Conservation (phyloP, 495 filamentous ascomycete species). For the Peziza echinospora region DNA sequence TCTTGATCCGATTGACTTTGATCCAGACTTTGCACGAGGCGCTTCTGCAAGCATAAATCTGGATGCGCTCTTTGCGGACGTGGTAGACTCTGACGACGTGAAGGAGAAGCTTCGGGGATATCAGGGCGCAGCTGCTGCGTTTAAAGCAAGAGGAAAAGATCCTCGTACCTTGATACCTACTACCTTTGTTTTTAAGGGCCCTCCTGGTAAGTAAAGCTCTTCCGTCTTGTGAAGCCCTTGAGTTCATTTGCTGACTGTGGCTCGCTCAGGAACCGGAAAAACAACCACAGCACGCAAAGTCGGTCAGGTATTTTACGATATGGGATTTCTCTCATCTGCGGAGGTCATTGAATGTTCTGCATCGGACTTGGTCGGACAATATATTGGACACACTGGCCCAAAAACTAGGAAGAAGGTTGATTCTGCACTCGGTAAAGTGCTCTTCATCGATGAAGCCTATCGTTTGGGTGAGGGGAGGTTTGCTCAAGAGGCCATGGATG, state of each 20-base stretch:
- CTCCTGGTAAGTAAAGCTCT: constrained; percentile 29
- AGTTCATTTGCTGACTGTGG: constrained; percentile 4
- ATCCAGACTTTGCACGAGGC: constrained; percentile 39
- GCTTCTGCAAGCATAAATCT: constrained; percentile 30
- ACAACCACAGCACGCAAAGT: constrained; percentile 50
- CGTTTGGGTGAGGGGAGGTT: constrained; percentile 35
- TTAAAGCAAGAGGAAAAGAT: constrained; percentile 32
- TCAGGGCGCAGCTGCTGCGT: constrained; percentile 29
- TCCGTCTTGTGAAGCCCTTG: background rate
- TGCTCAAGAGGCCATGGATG: constrained; percentile 50
- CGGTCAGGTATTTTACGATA: constrained; percentile 51
- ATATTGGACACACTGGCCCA: constrained; percentile 41
- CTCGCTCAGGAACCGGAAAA: constrained; percentile 43
- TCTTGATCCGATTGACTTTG: constrained; percentile 45
- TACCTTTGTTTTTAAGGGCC: constrained; percentile 42
- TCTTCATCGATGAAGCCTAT: constrained; percentile 52
- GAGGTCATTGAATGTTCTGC: constrained; percentile 40
- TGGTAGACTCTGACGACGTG: constrained; percentile 43
- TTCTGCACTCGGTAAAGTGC: constrained; percentile 36
- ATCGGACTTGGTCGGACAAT: constrained; percentile 39
- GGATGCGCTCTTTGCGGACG: constrained; percentile 37
- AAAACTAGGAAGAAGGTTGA: constrained; percentile 38
- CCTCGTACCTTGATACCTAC: constrained; percentile 35
- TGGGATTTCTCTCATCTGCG: constrained; percentile 35
- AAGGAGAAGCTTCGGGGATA: constrained; percentile 38